Percentiles rank a stretch among this genome's conserved stretches.
phyloP scores from a whole-genome alignment of 2,329 filamentous ascomycete species.

The Sarocladium brachiariae region DNA sequence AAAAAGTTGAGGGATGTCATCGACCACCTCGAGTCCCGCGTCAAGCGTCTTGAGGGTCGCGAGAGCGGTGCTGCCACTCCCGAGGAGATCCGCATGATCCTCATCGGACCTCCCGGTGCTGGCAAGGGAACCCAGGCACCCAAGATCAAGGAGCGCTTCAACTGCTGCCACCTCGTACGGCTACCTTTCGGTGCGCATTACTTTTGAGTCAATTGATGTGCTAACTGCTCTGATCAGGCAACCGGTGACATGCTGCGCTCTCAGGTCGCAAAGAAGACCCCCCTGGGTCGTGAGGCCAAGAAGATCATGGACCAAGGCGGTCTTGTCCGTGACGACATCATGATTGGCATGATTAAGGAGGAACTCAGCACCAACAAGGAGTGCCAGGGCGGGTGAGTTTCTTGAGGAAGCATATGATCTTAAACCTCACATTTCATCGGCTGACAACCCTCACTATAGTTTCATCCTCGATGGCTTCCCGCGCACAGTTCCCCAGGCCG shows the following conservation, averaged over 20 bases:
- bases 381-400: slow-evolving; percentile 82
- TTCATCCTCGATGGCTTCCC: slow-evolving; percentile 99
- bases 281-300: slow-evolving; percentile 92
- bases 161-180: slow-evolving; percentile 89
- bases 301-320: slow-evolving; percentile 99
- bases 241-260: slow-evolving; percentile 99
- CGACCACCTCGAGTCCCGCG: slow-evolving; percentile 74
- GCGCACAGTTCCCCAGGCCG: slow-evolving; percentile 88
- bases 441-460: slow-evolving; percentile 36
- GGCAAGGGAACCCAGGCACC: slow-evolving; percentile 99
- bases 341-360: slow-evolving; percentile 99
- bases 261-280: slow-evolving; percentile 95
- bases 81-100: slow-evolving; percentile 83
- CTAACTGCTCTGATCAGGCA: slow-evolving; percentile 49
- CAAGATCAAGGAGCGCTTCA: slow-evolving; percentile 96
- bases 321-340: slow-evolving; percentile 96
- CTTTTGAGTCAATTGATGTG: background rate
- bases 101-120: slow-evolving; percentile 95
- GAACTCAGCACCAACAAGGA: slow-evolving; percentile 91
- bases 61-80: slow-evolving; percentile 47
- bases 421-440: slow-evolving; percentile 4
- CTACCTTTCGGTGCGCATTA: slow-evolving; percentile 11
- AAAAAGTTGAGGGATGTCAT: slow-evolving; percentile 81
- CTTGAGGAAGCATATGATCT: slow-evolving; percentile 12
- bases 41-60: slow-evolving; percentile 67